Evolutionary conservation across 2,329 filamentous ascomycete genomes (phyloP).

Genomic region (Neofusicoccum cordaticola): DNA sequence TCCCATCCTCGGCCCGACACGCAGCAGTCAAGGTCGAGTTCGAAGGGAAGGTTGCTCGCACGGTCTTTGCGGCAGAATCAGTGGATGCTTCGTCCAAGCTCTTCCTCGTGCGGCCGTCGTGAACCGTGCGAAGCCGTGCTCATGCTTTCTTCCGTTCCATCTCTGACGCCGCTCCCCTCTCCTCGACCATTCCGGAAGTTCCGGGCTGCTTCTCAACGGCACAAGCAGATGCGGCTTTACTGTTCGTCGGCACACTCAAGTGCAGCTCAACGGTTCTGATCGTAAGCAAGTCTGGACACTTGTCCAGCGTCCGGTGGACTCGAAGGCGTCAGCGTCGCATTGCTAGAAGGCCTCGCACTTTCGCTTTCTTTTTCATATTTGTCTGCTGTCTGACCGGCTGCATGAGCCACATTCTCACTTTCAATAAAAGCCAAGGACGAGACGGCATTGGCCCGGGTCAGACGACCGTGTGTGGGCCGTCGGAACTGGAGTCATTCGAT

Average conservation of each 20-base stretch:
- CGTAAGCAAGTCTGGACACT: background rate
- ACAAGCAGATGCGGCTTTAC: background rate
- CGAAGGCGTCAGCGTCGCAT: background rate
- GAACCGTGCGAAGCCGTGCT: background rate
- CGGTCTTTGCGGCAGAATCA: too few relatives aligned
- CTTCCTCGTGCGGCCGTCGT: background rate
- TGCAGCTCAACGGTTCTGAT: background rate
- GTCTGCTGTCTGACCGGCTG: background rate
- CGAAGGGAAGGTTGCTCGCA: too few relatives aligned
- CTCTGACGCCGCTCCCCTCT: background rate
- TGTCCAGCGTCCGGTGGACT: background rate
- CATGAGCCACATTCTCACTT: background rate
- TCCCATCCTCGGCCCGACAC: background rate
- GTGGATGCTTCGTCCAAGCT: background rate
- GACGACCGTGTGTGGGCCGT: background rate
- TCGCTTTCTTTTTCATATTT: background rate
- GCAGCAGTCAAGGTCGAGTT: too few relatives aligned
- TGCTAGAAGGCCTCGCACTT: background rate
- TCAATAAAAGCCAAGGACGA: background rate
- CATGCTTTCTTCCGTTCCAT: background rate
- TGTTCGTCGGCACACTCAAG: background rate
- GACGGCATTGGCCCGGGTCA: background rate
- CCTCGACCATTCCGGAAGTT: background rate
- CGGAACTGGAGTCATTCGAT: background rate
- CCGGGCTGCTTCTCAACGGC: background rate